Evolutionary conservation across 805 yeast genomes (phyloP), one percentile per base, ranked within the genome.

Genomic region (Zygosaccharomyces bailii): DNA sequence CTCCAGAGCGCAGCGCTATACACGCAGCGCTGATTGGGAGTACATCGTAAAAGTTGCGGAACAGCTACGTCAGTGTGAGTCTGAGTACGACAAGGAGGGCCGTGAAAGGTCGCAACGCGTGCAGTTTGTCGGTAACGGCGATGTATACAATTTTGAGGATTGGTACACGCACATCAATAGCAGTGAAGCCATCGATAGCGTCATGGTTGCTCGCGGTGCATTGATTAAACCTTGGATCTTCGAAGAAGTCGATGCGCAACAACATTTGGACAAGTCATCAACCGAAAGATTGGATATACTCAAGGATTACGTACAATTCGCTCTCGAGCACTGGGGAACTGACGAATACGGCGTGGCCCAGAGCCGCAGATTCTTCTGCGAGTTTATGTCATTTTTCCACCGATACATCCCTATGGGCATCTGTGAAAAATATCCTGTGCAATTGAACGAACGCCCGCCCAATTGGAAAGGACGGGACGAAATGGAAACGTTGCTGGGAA

Each of bases 221-320:
- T 75, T 93, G 52, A 90, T 93, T 63, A 93, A 93, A 68, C 99
- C 99, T 27, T 93, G 99, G 99, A 86, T 93, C 41, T 93, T 91
- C 56, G 97, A 93, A 69, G 99, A 93, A 68, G 78, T 93, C 45
- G 95, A 91, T 46, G 73, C 91, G 5, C 80, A 82, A 56, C 98
- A 93, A 66, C 82, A 88, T 63, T 67, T 93, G 50, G 99, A 93
- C 65, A 93, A 91, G 69, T 73, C 87, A 2, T 82, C 96, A n/a
- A 72, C 83, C 16, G 97, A 93, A 67, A 78, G 99, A 65, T 75
- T 93, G 45, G 95, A 82, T 29, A 78, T 84, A 34, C 65, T 91
- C 56, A 71, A 73, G 51, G 75, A 74, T 41, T 93, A 81, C 61
- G 80, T 95, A 3, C 69, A 81, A 43, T 86, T 71, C 62, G 97